A percentile compares a stretch with the other conserved stretches of the same genome.
phyloP scores from a whole-genome alignment of 2,329 filamentous ascomycete genomes.

The Eutypella sp. region DNA sequence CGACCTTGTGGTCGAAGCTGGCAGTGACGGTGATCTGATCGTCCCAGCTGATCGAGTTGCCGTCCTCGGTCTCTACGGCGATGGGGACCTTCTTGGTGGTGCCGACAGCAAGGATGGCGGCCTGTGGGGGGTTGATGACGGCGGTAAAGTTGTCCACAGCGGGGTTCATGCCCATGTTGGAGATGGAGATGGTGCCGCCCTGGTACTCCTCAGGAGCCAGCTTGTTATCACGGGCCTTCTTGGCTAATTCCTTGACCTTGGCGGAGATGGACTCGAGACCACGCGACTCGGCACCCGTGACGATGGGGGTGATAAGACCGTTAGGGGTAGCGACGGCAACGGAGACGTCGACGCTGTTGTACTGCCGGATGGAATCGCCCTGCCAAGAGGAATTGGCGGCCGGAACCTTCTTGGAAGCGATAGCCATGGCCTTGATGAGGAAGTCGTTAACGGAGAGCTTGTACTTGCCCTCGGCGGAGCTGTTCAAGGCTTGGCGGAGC shows the following conservation, averaged over 20 bases:
- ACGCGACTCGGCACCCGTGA: conserved; percentile 80
- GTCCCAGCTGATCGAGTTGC: conserved; percentile 80
- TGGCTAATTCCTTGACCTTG: conserved; percentile 92
- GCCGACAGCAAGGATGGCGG: conserved; percentile 89
- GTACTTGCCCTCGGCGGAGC: conserved; percentile 84
- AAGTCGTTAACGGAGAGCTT: conserved; percentile 99
- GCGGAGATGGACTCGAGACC: conserved; percentile 84
- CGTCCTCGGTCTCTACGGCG: conserved; percentile 79
- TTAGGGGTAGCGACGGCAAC: conserved; percentile 91
- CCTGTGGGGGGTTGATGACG: conserved; percentile 98
- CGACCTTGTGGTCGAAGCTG: conserved; percentile 98
- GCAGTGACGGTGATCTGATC: conserved; percentile 94
- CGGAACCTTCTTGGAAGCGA: conserved; percentile 89
- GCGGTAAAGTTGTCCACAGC: conserved; percentile 96
- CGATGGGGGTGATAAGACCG: conserved; percentile 96
- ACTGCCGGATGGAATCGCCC: conserved; percentile 84
- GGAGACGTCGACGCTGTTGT: conserved; percentile 88
- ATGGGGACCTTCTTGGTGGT: conserved; percentile 94
- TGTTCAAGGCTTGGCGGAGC: conserved; percentile 90
- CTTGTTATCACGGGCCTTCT: conserved; percentile 94
- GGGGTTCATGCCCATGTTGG: conserved; percentile 99
- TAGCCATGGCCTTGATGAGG: conserved; percentile 90
- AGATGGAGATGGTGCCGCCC: conserved; percentile 97
- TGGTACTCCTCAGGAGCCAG: conserved; percentile 99
- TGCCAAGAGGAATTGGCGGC: conserved; percentile 95